Evolutionary conservation across 225 moss, liverwort and hornwort species (phyloP), one percentile per base, ranked within the genome.

Genomic region (Climacium dendroides): DNA sequence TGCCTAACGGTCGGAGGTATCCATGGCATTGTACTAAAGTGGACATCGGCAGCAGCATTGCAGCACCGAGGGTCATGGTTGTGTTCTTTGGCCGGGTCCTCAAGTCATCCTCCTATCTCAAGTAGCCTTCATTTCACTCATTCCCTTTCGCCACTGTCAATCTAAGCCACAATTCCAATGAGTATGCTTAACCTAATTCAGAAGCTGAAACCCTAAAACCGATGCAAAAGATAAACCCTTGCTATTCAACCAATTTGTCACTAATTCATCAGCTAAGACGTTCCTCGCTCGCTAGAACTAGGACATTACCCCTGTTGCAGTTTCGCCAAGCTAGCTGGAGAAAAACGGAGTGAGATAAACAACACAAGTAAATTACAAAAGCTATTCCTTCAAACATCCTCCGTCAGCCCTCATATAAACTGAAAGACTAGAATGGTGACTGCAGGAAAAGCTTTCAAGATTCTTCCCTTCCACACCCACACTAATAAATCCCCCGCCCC

Each of bases 41-140:
- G 10, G 89, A 79, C 55, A 80, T 54, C 53, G 92, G 92, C 90
- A 90, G 62, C 75, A 90, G 75, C 67, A 87, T 80, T 59, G 87
- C 89, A 79, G 79, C 72, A 53, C 87, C 73, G 57, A 90, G 87
- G 67, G 85, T 82, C 92, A 92, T 92, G 85, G 50, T 85, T 47
- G 58, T 71, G 18, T 64, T 85, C 85, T 85, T 85, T 59, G 83
- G 24, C 74, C 61, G 39, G 18, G 30, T 64, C 34, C 41, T 86
- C 70, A 90, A 82, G 50, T 73, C 86, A 87, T 92, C 83, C 30
- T 81, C 78, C 39, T 69, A 61, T 61, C 53, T 83, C 88, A 73
- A 41, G 58, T 43, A 81, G 59, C 18, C 70, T 71, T 70, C 90
- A 90, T 86, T 73, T 67, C 83, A 41, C 61, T 52, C 19, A 58